Evolutionary conservation across 768 basidiomycete species (phyloP).

Genomic region (Suillus brevipes): DNA sequence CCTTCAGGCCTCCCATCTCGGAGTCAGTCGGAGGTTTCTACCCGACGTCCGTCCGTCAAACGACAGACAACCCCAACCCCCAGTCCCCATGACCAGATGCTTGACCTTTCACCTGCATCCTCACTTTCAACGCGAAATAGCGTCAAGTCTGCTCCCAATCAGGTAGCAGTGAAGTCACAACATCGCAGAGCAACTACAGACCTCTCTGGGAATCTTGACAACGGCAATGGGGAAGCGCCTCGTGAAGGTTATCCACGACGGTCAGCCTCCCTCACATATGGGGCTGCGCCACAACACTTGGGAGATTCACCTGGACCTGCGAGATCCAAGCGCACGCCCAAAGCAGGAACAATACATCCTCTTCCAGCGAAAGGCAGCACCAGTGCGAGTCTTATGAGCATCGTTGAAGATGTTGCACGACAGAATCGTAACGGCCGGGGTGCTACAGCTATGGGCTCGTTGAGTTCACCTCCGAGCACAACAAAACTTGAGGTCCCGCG

Average conservation of each 20-base stretch:
- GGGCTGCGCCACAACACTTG: background rate
- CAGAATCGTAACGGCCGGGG: constrained; percentile 34
- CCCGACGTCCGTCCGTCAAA: background rate
- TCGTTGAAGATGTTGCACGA: constrained; percentile 61
- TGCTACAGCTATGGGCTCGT: background rate
- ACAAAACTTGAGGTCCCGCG: constrained; percentile 8
- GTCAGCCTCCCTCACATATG: constrained; percentile 4
- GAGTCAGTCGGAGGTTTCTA: background rate
- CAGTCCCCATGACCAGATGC: background rate
- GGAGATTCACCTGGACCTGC: background rate
- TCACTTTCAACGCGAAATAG: constrained; percentile 10
- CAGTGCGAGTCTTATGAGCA: constrained; percentile 57
- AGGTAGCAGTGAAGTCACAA: background rate
- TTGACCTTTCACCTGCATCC: constrained; percentile 5
- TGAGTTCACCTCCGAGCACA: background rate
- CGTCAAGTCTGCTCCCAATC: constrained; percentile 2
- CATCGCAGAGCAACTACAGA: constrained; percentile 13
- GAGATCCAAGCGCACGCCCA: constrained; percentile 12
- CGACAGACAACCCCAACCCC: background rate
- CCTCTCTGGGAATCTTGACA: background rate
- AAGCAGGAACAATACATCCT: constrained; percentile 8
- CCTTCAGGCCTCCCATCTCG: background rate
- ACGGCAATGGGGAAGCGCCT: background rate
- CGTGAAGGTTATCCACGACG: constrained; percentile 2
- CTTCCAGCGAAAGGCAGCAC: constrained; percentile 17